phyloP scores from a whole-genome alignment of 1,139 yeast species.

The Schizosaccharomyces versatilis region DNA sequence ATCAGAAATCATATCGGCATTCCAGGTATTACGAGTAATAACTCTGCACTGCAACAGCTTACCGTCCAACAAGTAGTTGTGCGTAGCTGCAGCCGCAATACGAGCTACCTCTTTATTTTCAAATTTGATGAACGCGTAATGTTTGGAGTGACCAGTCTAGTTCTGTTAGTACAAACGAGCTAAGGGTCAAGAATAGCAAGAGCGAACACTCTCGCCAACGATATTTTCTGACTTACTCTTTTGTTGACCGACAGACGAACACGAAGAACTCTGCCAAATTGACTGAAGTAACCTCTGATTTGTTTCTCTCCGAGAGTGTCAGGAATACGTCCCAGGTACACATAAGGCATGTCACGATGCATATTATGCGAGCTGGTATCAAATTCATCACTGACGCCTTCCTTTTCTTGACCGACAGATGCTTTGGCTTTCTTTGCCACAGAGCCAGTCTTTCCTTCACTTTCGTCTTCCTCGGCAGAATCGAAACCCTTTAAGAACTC shows the following conservation, averaged over 20 bases:
- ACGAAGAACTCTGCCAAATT: conserved; percentile 66
- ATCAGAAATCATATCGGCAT: conserved; percentile 31
- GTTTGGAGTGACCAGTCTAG: conserved; percentile 67
- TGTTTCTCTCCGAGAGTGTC: conserved; percentile 77
- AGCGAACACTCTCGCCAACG: background rate
- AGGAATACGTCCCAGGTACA: conserved; percentile 82
- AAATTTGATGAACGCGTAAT: conserved; percentile 79
- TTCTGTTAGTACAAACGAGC: background rate
- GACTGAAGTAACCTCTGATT: conserved; percentile 57
- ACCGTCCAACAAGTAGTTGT: conserved; percentile 72
- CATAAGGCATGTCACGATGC: conserved; percentile 27
- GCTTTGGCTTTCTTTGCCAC: background rate
- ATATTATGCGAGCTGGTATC: background rate
- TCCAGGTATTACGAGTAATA: conserved; percentile 27
- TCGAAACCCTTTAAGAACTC: background rate
- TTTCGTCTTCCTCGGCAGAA: background rate
- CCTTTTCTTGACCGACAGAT: background rate
- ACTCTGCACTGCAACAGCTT: conserved; percentile 53
- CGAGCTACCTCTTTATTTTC: conserved; percentile 52
- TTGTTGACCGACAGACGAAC: conserved; percentile 71
- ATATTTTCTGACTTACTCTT: conserved; percentile 18
- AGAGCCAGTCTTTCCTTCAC: background rate
- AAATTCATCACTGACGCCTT: background rate
- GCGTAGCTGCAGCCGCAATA: conserved; percentile 85
- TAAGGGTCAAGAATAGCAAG: background rate